phyloP scores from a whole-genome alignment of 257 asterid genomes.

The Ophiorrhiza pumila region DNA sequence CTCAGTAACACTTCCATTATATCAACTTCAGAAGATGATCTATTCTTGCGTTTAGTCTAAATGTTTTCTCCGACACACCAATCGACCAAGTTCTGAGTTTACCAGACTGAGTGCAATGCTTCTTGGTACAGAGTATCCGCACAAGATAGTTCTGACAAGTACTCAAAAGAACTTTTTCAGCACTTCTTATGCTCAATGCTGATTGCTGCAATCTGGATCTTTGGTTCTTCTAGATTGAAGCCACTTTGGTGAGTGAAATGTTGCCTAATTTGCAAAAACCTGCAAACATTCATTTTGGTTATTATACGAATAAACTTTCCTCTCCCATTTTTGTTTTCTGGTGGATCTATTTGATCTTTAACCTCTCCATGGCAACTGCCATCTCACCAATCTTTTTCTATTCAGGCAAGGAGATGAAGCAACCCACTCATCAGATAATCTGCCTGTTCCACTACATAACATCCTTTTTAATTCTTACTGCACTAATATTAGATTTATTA shows the following conservation, averaged over 20 bases:
- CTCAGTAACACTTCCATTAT: neutral
- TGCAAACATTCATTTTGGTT: constrained; percentile 82
- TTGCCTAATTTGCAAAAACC: constrained; percentile 75
- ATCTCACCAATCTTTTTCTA: constrained; percentile 19
- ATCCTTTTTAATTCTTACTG: neutral
- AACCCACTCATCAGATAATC: constrained; percentile 7
- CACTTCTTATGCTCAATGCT: constrained; percentile 62
- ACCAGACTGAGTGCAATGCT: constrained; percentile 64
- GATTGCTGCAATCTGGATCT: constrained; percentile 65
- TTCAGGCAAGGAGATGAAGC: neutral
- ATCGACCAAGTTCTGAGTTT: constrained; percentile 79
- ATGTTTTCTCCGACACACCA: constrained; percentile 53
- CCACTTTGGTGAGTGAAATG: constrained; percentile 58
- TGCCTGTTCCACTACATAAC: neutral
- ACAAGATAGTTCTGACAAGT: constrained; percentile 49
- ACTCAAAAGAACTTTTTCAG: constrained; percentile 61
- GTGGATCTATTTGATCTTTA: constrained; percentile 30
- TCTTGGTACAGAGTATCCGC: constrained; percentile 64
- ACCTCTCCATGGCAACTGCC: constrained; percentile 19
- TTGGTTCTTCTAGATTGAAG: constrained; percentile 69
- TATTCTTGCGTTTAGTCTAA: constrained; percentile 31
- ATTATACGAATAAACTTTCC: constrained; percentile 56
- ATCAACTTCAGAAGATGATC: constrained; percentile 4
- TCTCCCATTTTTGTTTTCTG: constrained; percentile 32
- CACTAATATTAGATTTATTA: neutral